Percentiles rank a stretch among this genome's conserved stretches.
Conservation (phyloP, 768 basidiomycete genomes). For the Tricholoma bakamatsutake region DNA sequence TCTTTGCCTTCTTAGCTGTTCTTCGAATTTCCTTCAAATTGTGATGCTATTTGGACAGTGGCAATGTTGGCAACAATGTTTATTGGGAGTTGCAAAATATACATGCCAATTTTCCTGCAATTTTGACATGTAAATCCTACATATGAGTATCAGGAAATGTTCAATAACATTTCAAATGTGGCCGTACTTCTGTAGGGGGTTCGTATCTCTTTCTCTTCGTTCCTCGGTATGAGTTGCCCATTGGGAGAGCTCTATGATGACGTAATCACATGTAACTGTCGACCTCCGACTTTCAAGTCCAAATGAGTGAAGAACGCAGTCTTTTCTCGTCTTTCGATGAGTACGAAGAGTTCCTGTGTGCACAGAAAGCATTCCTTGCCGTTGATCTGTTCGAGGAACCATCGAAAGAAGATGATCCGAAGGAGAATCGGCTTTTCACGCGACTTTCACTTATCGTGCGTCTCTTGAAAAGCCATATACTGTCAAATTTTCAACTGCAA, state of each 20-base stretch:
- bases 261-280: too few relatives aligned
- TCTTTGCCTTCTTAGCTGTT: constrained; percentile 74
- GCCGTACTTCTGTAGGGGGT: constrained; percentile 27
- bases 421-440: constrained; percentile 35
- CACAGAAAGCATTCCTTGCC: constrained; percentile 46
- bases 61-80: background rate
- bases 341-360: constrained; percentile 49
- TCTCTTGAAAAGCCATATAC: constrained; percentile 6
- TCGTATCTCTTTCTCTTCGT: constrained; percentile 41
- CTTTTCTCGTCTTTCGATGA: constrained; percentile 56
- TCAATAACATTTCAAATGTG: background rate
- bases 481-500: background rate
- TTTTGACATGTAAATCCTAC: constrained; percentile 36
- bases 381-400: constrained; percentile 40
- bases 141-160: constrained; percentile 9
- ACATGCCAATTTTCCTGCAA: constrained; percentile 55
- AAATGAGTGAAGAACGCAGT: constrained; percentile 37
- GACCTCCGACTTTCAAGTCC: too few relatives aligned
- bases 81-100: background rate
- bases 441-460: constrained; percentile 49
- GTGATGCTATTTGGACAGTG: constrained; percentile 55
- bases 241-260: too few relatives aligned
- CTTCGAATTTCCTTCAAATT: constrained; percentile 66
- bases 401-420: constrained; percentile 34
- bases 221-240: constrained; percentile 13